Evolutionary conservation across 257 asterid species (phyloP).

Genomic region (Osmanthus fragrans): DNA sequence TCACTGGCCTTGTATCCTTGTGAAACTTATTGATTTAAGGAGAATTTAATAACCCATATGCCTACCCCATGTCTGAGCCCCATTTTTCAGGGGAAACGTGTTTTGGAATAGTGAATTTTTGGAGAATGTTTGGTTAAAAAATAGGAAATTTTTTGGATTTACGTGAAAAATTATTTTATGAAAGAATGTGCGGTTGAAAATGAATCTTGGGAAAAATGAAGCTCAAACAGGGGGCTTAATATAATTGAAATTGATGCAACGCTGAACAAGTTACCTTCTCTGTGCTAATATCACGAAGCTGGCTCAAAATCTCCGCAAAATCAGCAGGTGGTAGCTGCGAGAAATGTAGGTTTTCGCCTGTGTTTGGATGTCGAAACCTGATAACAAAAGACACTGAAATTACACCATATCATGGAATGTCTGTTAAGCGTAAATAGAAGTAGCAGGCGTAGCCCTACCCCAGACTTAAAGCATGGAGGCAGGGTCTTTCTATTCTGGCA

Average conservation of each 20-base stretch:
- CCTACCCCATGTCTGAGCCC: too few species aligned
- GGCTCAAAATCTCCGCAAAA: constrained; percentile 63
- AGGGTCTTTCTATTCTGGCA: constrained; percentile 70
- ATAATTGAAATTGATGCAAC: neutral
- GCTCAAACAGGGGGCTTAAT: neutral
- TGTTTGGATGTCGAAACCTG: constrained; percentile 79
- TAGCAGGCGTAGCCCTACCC: constrained; percentile 41
- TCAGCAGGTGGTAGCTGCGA: constrained; percentile 78
- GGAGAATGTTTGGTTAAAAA: too few species aligned
- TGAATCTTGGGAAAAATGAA: too few species aligned
- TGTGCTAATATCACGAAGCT: constrained; percentile 54
- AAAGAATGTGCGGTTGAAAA: too few species aligned
- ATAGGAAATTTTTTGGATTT: too few species aligned
- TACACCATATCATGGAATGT: neutral
- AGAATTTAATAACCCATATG: neutral
- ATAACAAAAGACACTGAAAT: constrained; percentile 12
- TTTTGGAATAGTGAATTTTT: too few species aligned
- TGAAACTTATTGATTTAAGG: neutral
- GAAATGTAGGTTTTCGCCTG: constrained; percentile 61
- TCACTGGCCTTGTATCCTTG: neutral
- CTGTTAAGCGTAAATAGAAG: too few species aligned
- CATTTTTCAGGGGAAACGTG: too few species aligned
- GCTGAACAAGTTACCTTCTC: constrained; percentile 45
- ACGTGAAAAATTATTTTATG: too few species aligned
- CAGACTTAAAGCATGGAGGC: constrained; percentile 85